phyloP scores from a whole-genome alignment of 345 rosid species.

The rapeseed (Brassica napus) region Da-Ae NC_063443.1:16511501-16512000 shows the following conservation, averaged over 20 bases:
- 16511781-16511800: background rate
- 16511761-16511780: background rate
- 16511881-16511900: background rate
- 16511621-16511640: constrained; percentile 29
- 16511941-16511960: background rate
- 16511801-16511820: no score
- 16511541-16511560: background rate
- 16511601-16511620: background rate
- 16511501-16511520: constrained; percentile 30
- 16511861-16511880: background rate
- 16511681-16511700: constrained; percentile 9
- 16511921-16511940: background rate
- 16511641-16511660: constrained; percentile 8
- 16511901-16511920: background rate
- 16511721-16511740: background rate
- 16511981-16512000: background rate
- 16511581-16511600: constrained; percentile 5
- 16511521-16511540: constrained; percentile 3
- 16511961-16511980: background rate
- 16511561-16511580: constrained; percentile 11
- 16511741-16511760: background rate
- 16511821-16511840: no score
- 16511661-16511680: constrained; percentile 32
- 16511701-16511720: background rate
- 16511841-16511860: background rate